phyloP scores from a whole-genome alignment of 768 basidiomycete genomes.

The Hygrocybe punicea region DNA sequence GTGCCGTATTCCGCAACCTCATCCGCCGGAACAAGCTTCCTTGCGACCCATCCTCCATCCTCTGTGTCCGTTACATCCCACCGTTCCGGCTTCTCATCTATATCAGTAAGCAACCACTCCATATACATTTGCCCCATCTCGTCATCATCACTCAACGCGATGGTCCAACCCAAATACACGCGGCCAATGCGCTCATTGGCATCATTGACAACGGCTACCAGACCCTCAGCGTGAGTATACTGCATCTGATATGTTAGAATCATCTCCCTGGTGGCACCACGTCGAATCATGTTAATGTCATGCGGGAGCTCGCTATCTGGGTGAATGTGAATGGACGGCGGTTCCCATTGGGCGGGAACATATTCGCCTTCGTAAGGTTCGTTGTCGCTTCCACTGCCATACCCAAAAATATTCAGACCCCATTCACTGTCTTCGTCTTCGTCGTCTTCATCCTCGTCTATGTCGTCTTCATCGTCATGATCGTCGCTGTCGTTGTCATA shows the following conservation, averaged over 20 bases:
- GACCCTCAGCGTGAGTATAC: conserved; percentile 54
- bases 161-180: conserved; percentile 69
- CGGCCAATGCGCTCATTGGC: conserved; percentile 27
- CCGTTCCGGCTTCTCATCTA: conserved; percentile 29
- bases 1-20: conserved; percentile 37
- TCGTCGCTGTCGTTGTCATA: conserved; percentile 31
- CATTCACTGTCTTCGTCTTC: conserved; percentile 35
- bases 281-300: conserved; percentile 10
- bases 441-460: conserved; percentile 38
- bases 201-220: conserved; percentile 39
- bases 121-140: conserved; percentile 45
- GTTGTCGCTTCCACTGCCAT: conserved; percentile 15
- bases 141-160: conserved; percentile 48
- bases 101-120: conserved; percentile 36
- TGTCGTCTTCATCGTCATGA: conserved; percentile 29
- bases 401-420: not conserved
- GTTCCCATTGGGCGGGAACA: conserved; percentile 54
- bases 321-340: conserved; percentile 42
- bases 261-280: conserved; percentile 51
- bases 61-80: conserved; percentile 32
- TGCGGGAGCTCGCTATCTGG: conserved; percentile 17
- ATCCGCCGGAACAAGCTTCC: conserved; percentile 27
- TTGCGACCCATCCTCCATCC: conserved; percentile 33
- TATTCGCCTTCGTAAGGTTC: conserved; percentile 34
- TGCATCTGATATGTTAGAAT: conserved; percentile 51